Conservation (phyloP, 208 protist genomes). For the Herpetomonas tarakana region DNA sequence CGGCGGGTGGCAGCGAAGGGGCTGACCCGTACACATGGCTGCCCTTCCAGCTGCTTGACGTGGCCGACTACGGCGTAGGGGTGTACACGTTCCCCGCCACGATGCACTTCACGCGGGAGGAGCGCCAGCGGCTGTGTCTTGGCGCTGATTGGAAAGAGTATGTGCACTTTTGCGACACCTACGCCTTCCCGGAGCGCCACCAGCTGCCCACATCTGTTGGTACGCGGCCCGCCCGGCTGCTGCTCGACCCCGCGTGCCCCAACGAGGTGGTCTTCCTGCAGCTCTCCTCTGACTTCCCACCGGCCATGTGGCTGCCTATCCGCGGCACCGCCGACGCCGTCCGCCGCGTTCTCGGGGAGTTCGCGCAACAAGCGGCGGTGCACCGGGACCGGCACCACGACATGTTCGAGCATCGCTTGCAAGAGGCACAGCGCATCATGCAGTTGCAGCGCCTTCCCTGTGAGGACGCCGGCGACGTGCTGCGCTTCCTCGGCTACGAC, state of each 20-base stretch:
- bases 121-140: constrained; percentile 61
- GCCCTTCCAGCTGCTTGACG: constrained; percentile 78
- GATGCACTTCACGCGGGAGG: constrained; percentile 56
- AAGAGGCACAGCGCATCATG: constrained; percentile 52
- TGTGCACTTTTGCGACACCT: constrained; percentile 87
- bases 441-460: constrained; percentile 58
- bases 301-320: constrained; percentile 89
- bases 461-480: constrained; percentile 51
- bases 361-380: constrained; percentile 62
- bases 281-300: constrained; percentile 81
- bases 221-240: constrained; percentile 66
- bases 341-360: constrained; percentile 79
- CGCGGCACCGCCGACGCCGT: constrained; percentile 72
- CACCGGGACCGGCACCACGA: constrained; percentile 82
- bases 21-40: constrained; percentile 76
- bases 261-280: constrained; percentile 78
- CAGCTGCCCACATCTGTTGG: constrained; percentile 87
- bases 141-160: constrained; percentile 72
- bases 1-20: neutral
- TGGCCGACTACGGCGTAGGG: constrained; percentile 53
- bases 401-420: constrained; percentile 53
- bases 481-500: constrained; percentile 81
- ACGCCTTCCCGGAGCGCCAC: constrained; percentile 79
- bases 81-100: constrained; percentile 69
- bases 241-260: constrained; percentile 61